Base-by-base conservation (phyloP, 2,329 filamentous ascomycete genomes). In the Fusarium sp. region DNA sequence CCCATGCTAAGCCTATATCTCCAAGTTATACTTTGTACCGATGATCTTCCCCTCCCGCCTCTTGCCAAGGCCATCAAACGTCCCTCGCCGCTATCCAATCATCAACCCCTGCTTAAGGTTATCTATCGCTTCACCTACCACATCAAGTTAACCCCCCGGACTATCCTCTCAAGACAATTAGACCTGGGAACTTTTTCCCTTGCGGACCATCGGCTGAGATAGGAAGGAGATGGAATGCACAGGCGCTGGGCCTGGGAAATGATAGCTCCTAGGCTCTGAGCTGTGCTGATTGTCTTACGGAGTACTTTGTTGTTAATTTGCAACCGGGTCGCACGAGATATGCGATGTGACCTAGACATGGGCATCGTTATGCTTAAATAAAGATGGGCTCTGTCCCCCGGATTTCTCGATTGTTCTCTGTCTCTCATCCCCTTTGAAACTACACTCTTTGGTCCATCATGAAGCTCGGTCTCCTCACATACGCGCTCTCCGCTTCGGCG, bases 391-490 rank as follows among this genome's bases (percentile, higher is more conserved):
- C 56, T 33, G 35, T 37, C 52, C 22, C 27, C 41, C 22, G 9
- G 30, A 54, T 54, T 48, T 6, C 32, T 6, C 22, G 15, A 4
- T 37, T 37, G 35, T 17, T 10, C 19, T 57, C 46, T 10, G 30
- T 19, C 30, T 62, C 41, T 20, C 33, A 43, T 27, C 46, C 44
- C 27, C 49, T 25, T 45, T 44, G 22, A 20, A 30, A 13, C 8
- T 35, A 22, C 32, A n/a, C 23, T 2, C 25, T 19, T 17, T 39
- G 55, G 47, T 35, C 44, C 58, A 45, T 48, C 48, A 79, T 78
- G 77, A 79, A 77, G 73, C 50, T 74, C 47, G 55, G 50, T 20
- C 56, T 70, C 30, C 11, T 67, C 10, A 22, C 73, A 27, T 61
- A 71, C n/a, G 58, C 64, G 35, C 66, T 76, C 35, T 65, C 67